Evolutionary conservation across 768 basidiomycete genomes (phyloP).

Genomic region (Tylopilus felleus): DNA sequence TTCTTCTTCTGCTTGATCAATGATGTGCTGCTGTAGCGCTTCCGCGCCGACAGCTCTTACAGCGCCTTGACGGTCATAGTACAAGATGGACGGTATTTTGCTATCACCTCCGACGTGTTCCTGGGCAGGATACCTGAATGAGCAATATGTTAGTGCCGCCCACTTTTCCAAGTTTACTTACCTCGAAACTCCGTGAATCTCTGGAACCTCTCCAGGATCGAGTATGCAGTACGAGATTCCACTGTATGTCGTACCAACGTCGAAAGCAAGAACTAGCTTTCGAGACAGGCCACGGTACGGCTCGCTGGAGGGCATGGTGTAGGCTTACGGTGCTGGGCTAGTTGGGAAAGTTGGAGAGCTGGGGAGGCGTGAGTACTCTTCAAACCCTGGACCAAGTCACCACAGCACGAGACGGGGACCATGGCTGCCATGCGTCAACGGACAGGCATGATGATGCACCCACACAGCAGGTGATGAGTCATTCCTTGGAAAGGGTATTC

Average conservation of each 20-base stretch:
- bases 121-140: conserved; percentile 43
- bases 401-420: not conserved
- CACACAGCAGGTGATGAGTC: not conserved
- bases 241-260: conserved; percentile 44
- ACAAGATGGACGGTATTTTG: conserved; percentile 48
- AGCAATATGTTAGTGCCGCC: not conserved
- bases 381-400: not conserved
- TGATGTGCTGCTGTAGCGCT: not conserved
- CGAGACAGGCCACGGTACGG: conserved; percentile 37
- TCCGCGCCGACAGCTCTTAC: conserved; percentile 45
- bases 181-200: conserved; percentile 28
- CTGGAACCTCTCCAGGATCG: conserved; percentile 34
- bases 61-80: conserved; percentile 40
- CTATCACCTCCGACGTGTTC: conserved; percentile 42
- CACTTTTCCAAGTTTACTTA: not conserved
- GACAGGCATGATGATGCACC: not conserved
- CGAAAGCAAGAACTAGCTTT: conserved; percentile 44
- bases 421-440: not conserved
- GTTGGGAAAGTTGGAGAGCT: not conserved
- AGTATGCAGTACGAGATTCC: conserved; percentile 38
- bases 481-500: not conserved
- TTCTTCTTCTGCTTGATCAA: conserved; percentile 4
- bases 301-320: conserved; percentile 27
- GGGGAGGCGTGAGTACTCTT: not conserved
- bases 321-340: not conserved